phyloP scores from a whole-genome alignment of 2,329 filamentous ascomycete species.

The Drechslerella coelobrocha region DNA sequence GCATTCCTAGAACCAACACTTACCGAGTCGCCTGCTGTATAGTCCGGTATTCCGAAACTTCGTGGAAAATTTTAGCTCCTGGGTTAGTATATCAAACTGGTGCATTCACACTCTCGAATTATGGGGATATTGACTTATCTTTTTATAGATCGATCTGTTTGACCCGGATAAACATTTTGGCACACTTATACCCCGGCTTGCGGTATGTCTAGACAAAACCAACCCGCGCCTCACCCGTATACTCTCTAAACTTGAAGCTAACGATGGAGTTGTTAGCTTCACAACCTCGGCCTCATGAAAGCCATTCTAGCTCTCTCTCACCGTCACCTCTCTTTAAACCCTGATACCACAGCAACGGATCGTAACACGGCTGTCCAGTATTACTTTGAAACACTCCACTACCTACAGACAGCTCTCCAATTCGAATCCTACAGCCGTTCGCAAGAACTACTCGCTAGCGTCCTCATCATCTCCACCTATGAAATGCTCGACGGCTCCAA shows the following conservation, averaged over 20 bases:
- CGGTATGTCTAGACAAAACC: slow-evolving; percentile 54
- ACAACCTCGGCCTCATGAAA: slow-evolving; percentile 66
- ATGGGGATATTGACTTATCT: slow-evolving; percentile 4
- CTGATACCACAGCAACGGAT: slow-evolving; percentile 55
- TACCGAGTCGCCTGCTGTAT: background rate
- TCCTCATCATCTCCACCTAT: slow-evolving; percentile 68
- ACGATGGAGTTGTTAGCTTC: slow-evolving; percentile 58
- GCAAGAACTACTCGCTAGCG: slow-evolving; percentile 67
- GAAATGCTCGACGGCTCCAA: slow-evolving; percentile 70
- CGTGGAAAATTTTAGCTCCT: slow-evolving; percentile 53
- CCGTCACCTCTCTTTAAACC: slow-evolving; percentile 62
- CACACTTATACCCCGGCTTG: slow-evolving; percentile 57
- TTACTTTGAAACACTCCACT: slow-evolving; percentile 70
- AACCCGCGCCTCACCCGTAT: slow-evolving; percentile 60
- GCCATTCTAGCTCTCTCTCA: slow-evolving; percentile 66
- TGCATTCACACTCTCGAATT: background rate
- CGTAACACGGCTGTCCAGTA: slow-evolving; percentile 62
- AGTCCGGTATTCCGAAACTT: slow-evolving; percentile 53
- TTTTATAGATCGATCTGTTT: slow-evolving; percentile 56
- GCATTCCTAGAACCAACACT: background rate
- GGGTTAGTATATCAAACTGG: slow-evolving; percentile 42
- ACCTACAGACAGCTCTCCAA: slow-evolving; percentile 67
- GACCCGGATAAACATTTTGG: slow-evolving; percentile 57
- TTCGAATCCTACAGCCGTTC: slow-evolving; percentile 67
- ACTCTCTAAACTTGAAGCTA: slow-evolving; percentile 59